Conservation (phyloP, 2,329 filamentous ascomycete genomes). For the Fonsecaea pugnacius region DNA sequence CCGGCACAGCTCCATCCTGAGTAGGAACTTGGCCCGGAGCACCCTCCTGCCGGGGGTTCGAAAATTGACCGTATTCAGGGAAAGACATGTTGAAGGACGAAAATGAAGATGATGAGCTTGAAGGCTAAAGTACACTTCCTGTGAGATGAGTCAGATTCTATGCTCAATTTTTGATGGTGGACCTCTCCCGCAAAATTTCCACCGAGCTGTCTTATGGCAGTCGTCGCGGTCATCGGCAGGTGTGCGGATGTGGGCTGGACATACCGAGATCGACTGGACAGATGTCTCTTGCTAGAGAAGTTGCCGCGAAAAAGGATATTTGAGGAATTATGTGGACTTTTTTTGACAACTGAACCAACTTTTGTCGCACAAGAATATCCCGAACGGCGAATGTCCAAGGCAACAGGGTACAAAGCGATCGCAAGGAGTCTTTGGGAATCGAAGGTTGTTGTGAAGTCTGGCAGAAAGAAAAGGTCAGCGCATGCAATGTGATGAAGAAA, state of each 20-base stretch:
- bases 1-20: constrained; percentile 57
- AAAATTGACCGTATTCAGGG: constrained; percentile 65
- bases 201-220: neutral
- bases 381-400: constrained; percentile 29
- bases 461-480: constrained; percentile 24
- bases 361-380: constrained; percentile 35
- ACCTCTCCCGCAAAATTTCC: neutral
- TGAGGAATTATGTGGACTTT: constrained; percentile 29
- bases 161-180: neutral
- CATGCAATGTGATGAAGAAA: constrained; percentile 1
- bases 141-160: constrained; percentile 26
- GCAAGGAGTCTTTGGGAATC: constrained; percentile 30
- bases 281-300: constrained; percentile 19
- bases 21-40: constrained; percentile 55
- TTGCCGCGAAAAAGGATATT: constrained; percentile 19
- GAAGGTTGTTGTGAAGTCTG: constrained; percentile 30
- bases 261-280: constrained; percentile 21
- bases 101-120: constrained; percentile 25
- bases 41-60: constrained; percentile 62
- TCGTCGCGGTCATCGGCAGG: neutral
- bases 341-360: constrained; percentile 27
- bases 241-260: neutral
- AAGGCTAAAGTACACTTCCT: constrained; percentile 21
- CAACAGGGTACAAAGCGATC: constrained; percentile 31
- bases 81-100: constrained; percentile 62